Evolutionary conservation across 2,329 filamentous ascomycete genomes (phyloP).

Genomic region (Metarhizium anisopliae): DNA sequence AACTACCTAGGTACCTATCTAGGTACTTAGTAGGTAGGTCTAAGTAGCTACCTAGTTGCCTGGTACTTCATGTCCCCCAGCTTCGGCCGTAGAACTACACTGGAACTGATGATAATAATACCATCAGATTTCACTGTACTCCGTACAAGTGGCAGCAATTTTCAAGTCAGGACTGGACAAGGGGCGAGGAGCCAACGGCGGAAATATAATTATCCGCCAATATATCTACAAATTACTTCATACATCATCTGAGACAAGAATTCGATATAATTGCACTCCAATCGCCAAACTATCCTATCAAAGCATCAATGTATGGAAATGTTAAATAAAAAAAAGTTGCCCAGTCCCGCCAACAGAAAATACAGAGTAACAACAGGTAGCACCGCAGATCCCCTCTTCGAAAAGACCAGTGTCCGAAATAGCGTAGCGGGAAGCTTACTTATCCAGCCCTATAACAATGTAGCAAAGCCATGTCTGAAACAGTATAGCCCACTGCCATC

Average conservation of each 20-base stretch:
- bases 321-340: slow-evolving; percentile 9
- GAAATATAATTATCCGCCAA: too few species aligned
- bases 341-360: not conserved
- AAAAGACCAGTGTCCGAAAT: not conserved
- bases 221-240: slow-evolving; percentile 7
- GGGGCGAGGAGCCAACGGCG: too few species aligned
- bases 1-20: too few species aligned
- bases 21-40: too few species aligned
- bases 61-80: too few species aligned
- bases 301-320: slow-evolving; percentile 20
- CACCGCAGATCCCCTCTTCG: not conserved
- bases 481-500: not conserved
- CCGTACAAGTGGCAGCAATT: slow-evolving; percentile 13
- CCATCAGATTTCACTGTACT: too few species aligned
- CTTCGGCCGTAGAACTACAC: too few species aligned
- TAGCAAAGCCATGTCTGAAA: slow-evolving; percentile 1
- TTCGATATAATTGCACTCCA: slow-evolving; percentile 38
- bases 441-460: slow-evolving; percentile 1
- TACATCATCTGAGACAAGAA: not conserved
- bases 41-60: too few species aligned
- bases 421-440: not conserved
- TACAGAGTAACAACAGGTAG: not conserved
- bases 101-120: too few species aligned
- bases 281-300: slow-evolving; percentile 43
- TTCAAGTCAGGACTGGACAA: too few species aligned